Evolutionary conservation across 1,139 yeast genomes (phyloP).

Genomic region (Pichia sp.): DNA sequence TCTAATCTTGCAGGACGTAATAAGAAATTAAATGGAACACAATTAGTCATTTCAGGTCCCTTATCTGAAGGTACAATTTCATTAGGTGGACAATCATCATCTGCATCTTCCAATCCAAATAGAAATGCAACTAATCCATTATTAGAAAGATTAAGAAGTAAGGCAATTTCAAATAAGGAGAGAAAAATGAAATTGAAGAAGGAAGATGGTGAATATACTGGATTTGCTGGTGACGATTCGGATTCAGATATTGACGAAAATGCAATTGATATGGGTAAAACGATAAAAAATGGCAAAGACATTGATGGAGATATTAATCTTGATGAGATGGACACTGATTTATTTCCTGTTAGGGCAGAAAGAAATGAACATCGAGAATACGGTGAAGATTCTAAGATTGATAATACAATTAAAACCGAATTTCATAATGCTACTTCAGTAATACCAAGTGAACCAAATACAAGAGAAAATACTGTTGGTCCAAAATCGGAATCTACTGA

Average conservation of each 20-base stretch:
- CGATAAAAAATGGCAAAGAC: slow-evolving; percentile 11
- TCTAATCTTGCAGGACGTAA: slow-evolving; percentile 17
- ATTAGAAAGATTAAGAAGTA: slow-evolving; percentile 29
- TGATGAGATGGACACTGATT: slow-evolving; percentile 41
- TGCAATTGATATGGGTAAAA: slow-evolving; percentile 13
- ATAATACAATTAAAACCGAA: slow-evolving; percentile 26
- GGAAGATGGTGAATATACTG: slow-evolving; percentile 11
- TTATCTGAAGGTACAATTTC: slow-evolving; percentile 59
- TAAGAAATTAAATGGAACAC: slow-evolving; percentile 51
- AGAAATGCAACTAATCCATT: slow-evolving; percentile 31
- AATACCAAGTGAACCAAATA: slow-evolving; percentile 18
- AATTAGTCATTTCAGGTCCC: slow-evolving; percentile 65
- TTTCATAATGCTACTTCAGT: slow-evolving; percentile 24
- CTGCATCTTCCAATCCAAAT: not conserved
- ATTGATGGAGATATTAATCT: slow-evolving; percentile 37
- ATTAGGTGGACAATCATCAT: slow-evolving; percentile 27
- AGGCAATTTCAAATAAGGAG: slow-evolving; percentile 2
- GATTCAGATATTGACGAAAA: slow-evolving; percentile 14
- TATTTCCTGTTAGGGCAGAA: slow-evolving; percentile 47
- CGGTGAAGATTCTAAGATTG: slow-evolving; percentile 25
- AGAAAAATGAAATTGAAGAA: slow-evolving; percentile 4
- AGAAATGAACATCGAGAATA: slow-evolving; percentile 37
- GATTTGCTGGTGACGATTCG: slow-evolving; percentile 17
- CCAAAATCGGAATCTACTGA: slow-evolving; percentile 7
- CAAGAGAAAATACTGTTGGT: slow-evolving; percentile 17